Conservation (phyloP, 768 basidiomycete genomes). For the Neoboletus subvelutipes region DNA sequence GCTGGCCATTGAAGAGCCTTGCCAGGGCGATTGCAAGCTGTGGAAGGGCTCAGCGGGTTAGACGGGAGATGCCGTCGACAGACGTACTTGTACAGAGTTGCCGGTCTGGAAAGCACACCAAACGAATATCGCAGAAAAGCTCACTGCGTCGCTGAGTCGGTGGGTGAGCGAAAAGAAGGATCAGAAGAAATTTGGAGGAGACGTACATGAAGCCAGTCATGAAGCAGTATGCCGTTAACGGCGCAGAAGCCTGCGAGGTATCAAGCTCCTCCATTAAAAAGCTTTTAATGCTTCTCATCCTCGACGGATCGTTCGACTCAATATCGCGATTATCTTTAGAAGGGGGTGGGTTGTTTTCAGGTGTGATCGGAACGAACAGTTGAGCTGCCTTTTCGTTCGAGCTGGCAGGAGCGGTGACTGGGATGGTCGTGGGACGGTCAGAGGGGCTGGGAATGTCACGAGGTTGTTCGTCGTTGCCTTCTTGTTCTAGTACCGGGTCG, state of each 20-base stretch:
- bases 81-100: slow-evolving; percentile 61
- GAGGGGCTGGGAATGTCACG: not conserved
- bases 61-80: not conserved
- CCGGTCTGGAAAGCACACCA: slow-evolving; percentile 89
- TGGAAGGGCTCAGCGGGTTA: not conserved
- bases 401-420: not conserved
- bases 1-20: slow-evolving; percentile 62
- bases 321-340: slow-evolving; percentile 9
- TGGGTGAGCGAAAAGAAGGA: not conserved
- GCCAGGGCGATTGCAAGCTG: slow-evolving; percentile 80
- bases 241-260: slow-evolving; percentile 40
- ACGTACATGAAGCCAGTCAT: slow-evolving; percentile 80
- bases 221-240: slow-evolving; percentile 66
- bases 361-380: not conserved
- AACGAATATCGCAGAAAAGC: slow-evolving; percentile 76
- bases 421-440: not conserved
- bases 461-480: not conserved
- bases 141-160: slow-evolving; percentile 57
- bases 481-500: slow-evolving; percentile 14
- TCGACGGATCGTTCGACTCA: slow-evolving; percentile 7
- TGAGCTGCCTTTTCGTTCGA: not conserved
- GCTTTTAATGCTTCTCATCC: slow-evolving; percentile 9
- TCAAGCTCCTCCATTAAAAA: slow-evolving; percentile 29
- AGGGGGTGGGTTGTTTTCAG: not conserved
- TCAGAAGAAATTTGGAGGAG: not conserved